A percentile compares a stretch with the other conserved stretches of the same genome.
Evolutionary conservation across 345 rosid genomes (phyloP).

Genomic region (Lagerstroemia speciosa): DNA sequence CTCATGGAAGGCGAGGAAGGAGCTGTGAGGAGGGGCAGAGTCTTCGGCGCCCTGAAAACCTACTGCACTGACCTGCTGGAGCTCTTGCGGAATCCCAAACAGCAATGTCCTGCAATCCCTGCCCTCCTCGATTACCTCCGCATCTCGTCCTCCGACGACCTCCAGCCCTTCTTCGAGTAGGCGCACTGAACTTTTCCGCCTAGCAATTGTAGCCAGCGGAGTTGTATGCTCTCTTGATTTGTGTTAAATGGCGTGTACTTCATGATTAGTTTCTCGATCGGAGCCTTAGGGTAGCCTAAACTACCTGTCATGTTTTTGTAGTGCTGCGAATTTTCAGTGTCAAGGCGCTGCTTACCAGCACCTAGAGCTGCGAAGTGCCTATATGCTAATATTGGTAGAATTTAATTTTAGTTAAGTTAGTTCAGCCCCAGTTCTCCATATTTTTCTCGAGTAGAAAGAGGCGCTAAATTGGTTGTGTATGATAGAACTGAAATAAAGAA

Average conservation of each 20-base stretch:
- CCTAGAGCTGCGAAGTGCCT: too few species aligned
- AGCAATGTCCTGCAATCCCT: constrained; percentile 30
- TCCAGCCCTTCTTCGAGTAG: constrained; percentile 84
- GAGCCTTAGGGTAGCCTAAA: too few species aligned
- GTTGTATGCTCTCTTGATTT: background rate
- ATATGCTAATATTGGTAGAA: too few species aligned
- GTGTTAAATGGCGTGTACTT: background rate
- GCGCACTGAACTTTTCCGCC: background rate
- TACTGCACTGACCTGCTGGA: constrained; percentile 59
- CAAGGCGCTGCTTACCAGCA: too few species aligned
- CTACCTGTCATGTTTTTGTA: too few species aligned
- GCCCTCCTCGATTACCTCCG: constrained; percentile 48
- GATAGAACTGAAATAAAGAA: background rate
- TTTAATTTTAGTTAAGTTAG: too few species aligned
- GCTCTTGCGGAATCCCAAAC: constrained; percentile 51
- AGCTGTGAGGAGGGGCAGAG: constrained; percentile 19
- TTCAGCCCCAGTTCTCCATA: background rate
- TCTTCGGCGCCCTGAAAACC: constrained; percentile 43
- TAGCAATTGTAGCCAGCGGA: background rate
- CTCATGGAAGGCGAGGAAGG: constrained; percentile 18
- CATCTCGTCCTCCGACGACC: constrained; percentile 30
- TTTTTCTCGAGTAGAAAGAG: background rate
- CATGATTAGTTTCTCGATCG: background rate
- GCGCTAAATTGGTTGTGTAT: background rate
- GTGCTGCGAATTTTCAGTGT: background rate